A percentile compares a stretch with the other conserved stretches of the same genome.
phyloP scores from a whole-genome alignment of 228 moss, liverwort and hornwort genomes.

The Sphagnum fallax region DNA sequence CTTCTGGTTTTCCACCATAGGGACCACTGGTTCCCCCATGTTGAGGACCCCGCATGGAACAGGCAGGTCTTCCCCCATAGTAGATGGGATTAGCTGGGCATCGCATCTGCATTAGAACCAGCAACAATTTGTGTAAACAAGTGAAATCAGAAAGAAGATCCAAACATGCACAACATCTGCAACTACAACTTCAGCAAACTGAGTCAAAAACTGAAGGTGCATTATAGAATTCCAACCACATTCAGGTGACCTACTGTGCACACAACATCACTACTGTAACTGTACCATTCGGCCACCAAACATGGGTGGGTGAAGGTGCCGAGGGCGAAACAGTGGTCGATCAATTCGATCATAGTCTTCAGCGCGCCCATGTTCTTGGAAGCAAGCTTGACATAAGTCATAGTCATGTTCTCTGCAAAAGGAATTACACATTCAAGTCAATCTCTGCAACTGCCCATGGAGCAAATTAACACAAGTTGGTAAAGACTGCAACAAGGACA shows the following conservation, averaged over 20 bases:
- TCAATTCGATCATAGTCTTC: conserved; percentile 72
- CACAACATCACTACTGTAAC: background rate
- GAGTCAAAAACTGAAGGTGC: no score
- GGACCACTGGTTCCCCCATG: conserved; percentile 37
- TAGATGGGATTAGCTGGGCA: conserved; percentile 52
- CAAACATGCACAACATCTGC: no score
- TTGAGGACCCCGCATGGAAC: conserved; percentile 30
- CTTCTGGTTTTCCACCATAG: conserved; percentile 33
- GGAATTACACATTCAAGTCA: background rate
- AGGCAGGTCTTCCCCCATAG: conserved; percentile 39
- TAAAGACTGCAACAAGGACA: no score
- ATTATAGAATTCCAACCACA: no score
- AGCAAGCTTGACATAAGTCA: conserved; percentile 66
- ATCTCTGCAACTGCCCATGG: no score
- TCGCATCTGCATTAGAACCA: conserved; percentile 21
- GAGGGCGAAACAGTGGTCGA: conserved; percentile 66
- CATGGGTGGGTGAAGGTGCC: conserved; percentile 36
- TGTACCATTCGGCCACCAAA: conserved; percentile 34
- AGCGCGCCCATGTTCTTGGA: conserved; percentile 24
- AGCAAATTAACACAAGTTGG: no score
- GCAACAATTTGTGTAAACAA: no score
- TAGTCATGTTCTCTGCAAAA: conserved; percentile 62
- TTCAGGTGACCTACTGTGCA: no score
- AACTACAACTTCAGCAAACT: no score
- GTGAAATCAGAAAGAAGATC: no score